Conservation (phyloP, 2,329 filamentous ascomycete species). For the Fusarium sp. region DNA sequence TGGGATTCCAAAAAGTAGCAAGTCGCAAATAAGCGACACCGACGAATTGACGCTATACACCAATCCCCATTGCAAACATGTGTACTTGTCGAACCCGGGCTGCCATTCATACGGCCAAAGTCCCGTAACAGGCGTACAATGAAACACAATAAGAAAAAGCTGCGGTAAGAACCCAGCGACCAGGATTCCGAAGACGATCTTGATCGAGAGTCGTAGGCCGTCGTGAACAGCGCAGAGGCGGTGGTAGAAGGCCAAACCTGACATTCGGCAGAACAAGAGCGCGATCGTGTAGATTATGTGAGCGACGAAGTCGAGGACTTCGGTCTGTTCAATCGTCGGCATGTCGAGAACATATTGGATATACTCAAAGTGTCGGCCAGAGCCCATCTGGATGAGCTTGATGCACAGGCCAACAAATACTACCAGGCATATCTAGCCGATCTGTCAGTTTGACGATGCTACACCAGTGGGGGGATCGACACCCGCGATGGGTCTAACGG, state of each 20-base stretch:
- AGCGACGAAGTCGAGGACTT: slow-evolving; percentile 63
- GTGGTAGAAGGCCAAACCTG: slow-evolving; percentile 65
- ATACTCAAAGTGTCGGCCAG: slow-evolving; percentile 61
- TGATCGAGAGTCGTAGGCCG: slow-evolving; percentile 54
- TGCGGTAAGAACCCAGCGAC: slow-evolving; percentile 62
- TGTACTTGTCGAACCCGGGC: slow-evolving; percentile 55
- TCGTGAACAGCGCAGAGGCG: slow-evolving; percentile 59
- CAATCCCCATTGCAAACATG: slow-evolving; percentile 63
- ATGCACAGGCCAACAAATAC: slow-evolving; percentile 60
- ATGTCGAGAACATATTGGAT: slow-evolving; percentile 62
- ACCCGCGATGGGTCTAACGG: not conserved
- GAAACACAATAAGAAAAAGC: slow-evolving; percentile 64
- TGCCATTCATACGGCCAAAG: slow-evolving; percentile 67
- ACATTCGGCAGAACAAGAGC: slow-evolving; percentile 63
- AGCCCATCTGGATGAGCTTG: slow-evolving; percentile 61
- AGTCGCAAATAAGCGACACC: slow-evolving; percentile 63
- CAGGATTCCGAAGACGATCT: slow-evolving; percentile 54
- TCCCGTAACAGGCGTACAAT: slow-evolving; percentile 64
- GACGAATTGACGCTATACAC: slow-evolving; percentile 66
- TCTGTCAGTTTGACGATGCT: slow-evolving; percentile 20
- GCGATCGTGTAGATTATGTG: slow-evolving; percentile 66
- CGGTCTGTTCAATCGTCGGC: slow-evolving; percentile 56
- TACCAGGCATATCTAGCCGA: slow-evolving; percentile 54
- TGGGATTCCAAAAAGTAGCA: slow-evolving; percentile 65
- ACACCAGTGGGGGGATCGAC: slow-evolving; percentile 21